Conservation (phyloP, 192 early-diverging fungal species). For the Backusella parvicylindrica region DNA sequence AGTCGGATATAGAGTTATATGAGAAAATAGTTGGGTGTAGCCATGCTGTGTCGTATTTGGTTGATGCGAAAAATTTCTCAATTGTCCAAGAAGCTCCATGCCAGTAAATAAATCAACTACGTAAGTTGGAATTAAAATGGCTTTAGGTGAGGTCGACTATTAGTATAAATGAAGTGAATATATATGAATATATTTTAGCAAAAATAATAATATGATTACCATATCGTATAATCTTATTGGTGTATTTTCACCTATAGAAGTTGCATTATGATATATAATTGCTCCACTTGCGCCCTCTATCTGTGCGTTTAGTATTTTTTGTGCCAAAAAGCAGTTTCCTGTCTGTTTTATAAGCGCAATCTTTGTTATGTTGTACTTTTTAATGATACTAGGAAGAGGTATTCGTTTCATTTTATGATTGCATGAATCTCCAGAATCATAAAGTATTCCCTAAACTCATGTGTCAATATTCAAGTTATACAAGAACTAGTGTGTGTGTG, state of each 20-base stretch:
- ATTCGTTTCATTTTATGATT: not conserved
- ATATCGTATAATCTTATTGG: not conserved
- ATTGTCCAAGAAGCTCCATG: not conserved
- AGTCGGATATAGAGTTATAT: not conserved
- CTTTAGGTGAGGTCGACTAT: not conserved
- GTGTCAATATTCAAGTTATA: not conserved
- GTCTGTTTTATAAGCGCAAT: slow-evolving; percentile 5
- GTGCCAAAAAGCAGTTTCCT: slow-evolving; percentile 14
- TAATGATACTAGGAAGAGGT: not conserved
- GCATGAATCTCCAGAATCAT: slow-evolving; percentile 16
- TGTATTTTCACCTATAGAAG: not conserved
- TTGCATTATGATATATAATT: slow-evolving; percentile 17
- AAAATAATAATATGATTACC: not conserved
- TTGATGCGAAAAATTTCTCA: not conserved
- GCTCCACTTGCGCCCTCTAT: slow-evolving; percentile 20
- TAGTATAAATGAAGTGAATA: not conserved
- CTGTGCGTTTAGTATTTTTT: slow-evolving; percentile 14
- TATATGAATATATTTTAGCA: not conserved
- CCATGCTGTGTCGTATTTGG: not conserved
- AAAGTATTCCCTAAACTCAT: slow-evolving; percentile 14
- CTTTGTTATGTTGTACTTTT: not conserved
- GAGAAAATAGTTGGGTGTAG: not conserved
- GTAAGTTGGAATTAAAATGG: not conserved
- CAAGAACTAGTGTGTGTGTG: not conserved
- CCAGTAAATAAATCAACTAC: not conserved